phyloP scores from a whole-genome alignment of 805 yeast species.

The Myxozyma neotropica region DNA sequence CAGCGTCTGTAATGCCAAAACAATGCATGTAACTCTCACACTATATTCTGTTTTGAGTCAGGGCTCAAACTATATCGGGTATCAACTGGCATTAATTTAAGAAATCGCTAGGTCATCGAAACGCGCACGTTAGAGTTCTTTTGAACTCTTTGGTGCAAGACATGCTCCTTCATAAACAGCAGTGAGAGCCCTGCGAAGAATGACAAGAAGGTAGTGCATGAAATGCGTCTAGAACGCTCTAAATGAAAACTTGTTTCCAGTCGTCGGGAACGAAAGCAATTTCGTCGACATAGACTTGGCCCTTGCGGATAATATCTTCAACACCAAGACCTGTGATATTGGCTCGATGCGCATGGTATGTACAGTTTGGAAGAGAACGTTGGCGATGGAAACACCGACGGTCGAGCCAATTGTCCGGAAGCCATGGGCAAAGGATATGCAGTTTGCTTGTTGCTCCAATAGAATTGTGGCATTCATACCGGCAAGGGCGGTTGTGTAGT shows the following conservation, averaged over 20 bases:
- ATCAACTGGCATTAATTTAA: no score
- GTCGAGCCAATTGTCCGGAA: slow-evolving; percentile 85
- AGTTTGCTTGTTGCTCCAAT: slow-evolving; percentile 69
- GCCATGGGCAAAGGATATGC: slow-evolving; percentile 86
- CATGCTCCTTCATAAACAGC: slow-evolving; percentile 31
- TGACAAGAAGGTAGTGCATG: slow-evolving; percentile 24
- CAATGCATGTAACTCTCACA: no score
- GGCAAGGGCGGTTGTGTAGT: slow-evolving; percentile 69
- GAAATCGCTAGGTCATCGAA: not conserved
- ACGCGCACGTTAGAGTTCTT: not conserved
- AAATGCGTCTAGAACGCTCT: slow-evolving; percentile 25
- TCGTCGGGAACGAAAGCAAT: slow-evolving; percentile 22
- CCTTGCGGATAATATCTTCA: slow-evolving; percentile 25
- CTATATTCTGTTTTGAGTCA: no score
- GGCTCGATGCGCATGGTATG: slow-evolving; percentile 39
- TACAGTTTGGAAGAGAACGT: slow-evolving; percentile 56
- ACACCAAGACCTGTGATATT: slow-evolving; percentile 31
- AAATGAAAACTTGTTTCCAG: slow-evolving; percentile 13
- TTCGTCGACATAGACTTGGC: slow-evolving; percentile 28
- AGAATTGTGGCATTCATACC: slow-evolving; percentile 79
- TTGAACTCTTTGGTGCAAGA: slow-evolving; percentile 21
- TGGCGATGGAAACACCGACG: slow-evolving; percentile 67
- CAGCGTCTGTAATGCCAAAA: no score
- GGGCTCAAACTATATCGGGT: no score
- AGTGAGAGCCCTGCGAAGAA: slow-evolving; percentile 23